Evolutionary conservation across 1,284 basidiomycete species (phyloP), one percentile per base, ranked within the genome.

Genomic region (Malassezia psittaci): DNA sequence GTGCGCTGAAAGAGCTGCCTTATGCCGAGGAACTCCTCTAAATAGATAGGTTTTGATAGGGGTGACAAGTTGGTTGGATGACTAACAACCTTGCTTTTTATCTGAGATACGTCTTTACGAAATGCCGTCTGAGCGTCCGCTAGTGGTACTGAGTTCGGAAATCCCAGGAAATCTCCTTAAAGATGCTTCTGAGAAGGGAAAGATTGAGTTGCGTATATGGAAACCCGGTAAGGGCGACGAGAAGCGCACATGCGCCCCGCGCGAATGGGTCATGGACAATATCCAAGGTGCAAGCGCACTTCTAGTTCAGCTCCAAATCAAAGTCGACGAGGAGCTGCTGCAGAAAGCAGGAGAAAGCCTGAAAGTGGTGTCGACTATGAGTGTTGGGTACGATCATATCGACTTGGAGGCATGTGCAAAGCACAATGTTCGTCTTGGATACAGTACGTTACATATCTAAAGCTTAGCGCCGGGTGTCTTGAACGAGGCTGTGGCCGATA

Each of bases 401-500:
- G 82, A 86, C 59, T 76, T 87, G 0, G 69, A 77, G 9, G 81
- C 81, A 15, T 76, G 85, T n/a, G 80, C 82, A n/a, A 77, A 79
- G 62, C 80, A 83, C 15, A 79, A 81, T 1, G 80, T 96, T 58
- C 82, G 81, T 46, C 76, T 96, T 11, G 93, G 93, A 5, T 89
- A 90, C 75, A 96, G 43, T 52, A 32, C 35, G 50, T 45, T 15
- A 4, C 32, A 15, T 13, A 9, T 12, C 35, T 32, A 9, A 41
- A 4, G 7, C 15, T 19, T 38, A 52, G 50, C 90, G 0, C 90
- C 90, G 0, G 85, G 88, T 54, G 85, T 94, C 3, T 80, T 94
- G 18, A 90, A 86, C 11, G 85, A 87, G 66, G 87, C 90, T 57
- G 88, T 89, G 82, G 90, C 91, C 10, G 91, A 96, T 74, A 75